A percentile compares a stretch with the other conserved stretches of the same genome.
Evolutionary conservation across 495 filamentous ascomycete genomes (phyloP).

Genomic region (Penicillium desertorum): DNA sequence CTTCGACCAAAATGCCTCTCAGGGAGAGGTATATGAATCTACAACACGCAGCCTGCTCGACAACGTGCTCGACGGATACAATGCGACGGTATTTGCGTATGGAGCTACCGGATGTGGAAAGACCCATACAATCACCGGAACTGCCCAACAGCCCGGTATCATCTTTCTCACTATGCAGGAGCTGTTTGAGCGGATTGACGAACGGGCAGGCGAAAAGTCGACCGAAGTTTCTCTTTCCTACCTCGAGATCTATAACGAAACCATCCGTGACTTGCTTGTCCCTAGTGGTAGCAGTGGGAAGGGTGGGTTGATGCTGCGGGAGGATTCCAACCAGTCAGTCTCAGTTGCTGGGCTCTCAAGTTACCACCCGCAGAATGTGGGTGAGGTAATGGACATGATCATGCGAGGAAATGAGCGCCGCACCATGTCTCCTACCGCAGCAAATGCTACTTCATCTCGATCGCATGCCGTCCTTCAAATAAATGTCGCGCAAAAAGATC

Average conservation of each 20-base stretch:
- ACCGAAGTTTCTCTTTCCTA: conserved; percentile 93
- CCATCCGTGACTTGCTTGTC: conserved; percentile 90
- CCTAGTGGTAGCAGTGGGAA: conserved; percentile 85
- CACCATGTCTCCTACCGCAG: conserved; percentile 95
- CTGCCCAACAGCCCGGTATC: conserved; percentile 88
- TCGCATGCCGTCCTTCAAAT: conserved; percentile 99
- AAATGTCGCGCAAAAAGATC: conserved; percentile 89
- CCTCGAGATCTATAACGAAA: conserved; percentile 99
- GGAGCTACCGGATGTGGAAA: conserved; percentile 98
- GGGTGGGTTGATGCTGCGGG: conserved; percentile 84
- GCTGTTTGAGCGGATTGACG: conserved; percentile 91
- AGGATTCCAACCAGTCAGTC: conserved; percentile 91
- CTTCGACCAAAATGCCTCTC: conserved; percentile 93
- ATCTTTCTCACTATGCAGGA: conserved; percentile 99
- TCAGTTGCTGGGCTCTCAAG: conserved; percentile 90
- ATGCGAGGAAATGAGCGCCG: conserved; percentile 90
- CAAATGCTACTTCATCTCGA: conserved; percentile 95
- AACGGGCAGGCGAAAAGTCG: conserved; percentile 77
- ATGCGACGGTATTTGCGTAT: conserved; percentile 98
- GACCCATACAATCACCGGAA: conserved; percentile 97
- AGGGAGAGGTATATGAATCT: conserved; percentile 93
- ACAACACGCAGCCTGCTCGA: conserved; percentile 88
- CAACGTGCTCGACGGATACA: conserved; percentile 95
- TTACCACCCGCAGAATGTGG: conserved; percentile 82
- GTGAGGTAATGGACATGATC: conserved; percentile 99